These are phyloP conservation scores for Rhodocollybia butyracea DNA, from an alignment of 768 basidiomycete genomes.

Conservation along the genomic window DNA sequence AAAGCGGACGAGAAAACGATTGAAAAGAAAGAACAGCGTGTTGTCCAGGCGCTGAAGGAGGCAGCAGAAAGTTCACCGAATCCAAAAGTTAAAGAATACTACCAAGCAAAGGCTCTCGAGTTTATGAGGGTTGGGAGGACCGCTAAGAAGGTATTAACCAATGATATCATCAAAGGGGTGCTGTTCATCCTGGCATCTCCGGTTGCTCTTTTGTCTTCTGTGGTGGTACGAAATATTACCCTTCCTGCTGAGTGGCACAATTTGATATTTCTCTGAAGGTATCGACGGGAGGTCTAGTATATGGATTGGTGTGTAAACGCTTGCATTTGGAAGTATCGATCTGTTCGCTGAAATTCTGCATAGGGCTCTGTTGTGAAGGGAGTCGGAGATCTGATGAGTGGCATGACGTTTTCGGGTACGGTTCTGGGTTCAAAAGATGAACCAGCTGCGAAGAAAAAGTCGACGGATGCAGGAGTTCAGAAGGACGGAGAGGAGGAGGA, in stretches of 20 bases:
- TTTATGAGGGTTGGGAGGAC: conserved; percentile 4
- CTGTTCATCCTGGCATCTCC: conserved; percentile 3
- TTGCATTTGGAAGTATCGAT: neutral
- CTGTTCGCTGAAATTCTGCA: neutral
- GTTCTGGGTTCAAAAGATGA: conserved; percentile 1
- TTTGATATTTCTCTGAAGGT: neutral
- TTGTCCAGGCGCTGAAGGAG: neutral
- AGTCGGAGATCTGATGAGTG: conserved; percentile 4
- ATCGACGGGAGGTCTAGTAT: neutral
- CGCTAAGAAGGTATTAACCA: conserved; percentile 3
- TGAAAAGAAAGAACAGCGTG: neutral
- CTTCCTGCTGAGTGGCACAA: neutral
- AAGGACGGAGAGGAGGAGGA: neutral
- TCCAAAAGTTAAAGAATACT: conserved; percentile 1
- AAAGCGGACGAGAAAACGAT: conserved; percentile 1
- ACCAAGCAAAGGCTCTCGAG: conserved; percentile 2
- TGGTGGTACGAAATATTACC: neutral
- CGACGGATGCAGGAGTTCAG: neutral
- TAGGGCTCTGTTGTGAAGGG: conserved; percentile 1
- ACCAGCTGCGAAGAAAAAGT: neutral
- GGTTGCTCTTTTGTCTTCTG: conserved; percentile 1
- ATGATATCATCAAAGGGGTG: conserved; percentile 1
- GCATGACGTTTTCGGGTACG: conserved; percentile 4
- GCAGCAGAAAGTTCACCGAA: conserved; percentile 1
- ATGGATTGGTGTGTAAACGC: neutral